These are phyloP conservation scores for Xylariaceae sp. DNA, from an alignment of 2,329 filamentous ascomycete genomes.

Conservation along the genomic window DNA sequence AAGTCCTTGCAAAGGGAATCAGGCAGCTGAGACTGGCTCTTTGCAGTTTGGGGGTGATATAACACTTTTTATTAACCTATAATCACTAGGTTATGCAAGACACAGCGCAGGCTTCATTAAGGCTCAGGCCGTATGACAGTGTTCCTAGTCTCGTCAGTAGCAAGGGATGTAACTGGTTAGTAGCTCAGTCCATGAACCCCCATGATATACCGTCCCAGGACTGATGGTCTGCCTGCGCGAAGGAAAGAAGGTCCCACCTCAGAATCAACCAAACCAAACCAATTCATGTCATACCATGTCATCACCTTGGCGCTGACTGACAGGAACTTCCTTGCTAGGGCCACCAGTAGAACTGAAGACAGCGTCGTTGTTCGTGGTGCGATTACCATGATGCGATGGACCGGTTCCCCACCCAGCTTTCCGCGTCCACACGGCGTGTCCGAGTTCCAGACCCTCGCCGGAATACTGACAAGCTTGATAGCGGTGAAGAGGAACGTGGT, in stretches of 20 bases:
- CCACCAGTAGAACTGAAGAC: constrained; percentile 5
- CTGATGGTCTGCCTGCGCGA: too few relatives aligned
- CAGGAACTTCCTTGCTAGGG: constrained; percentile 25
- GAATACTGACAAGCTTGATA: constrained; percentile 51
- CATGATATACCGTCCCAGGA: too few relatives aligned
- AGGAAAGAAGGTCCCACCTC: background rate
- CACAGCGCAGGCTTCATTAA: too few relatives aligned
- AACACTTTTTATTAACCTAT: too few relatives aligned
- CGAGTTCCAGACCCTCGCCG: constrained; percentile 42
- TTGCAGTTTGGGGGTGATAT: too few relatives aligned
- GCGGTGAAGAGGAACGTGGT: constrained; percentile 61
- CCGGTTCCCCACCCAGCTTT: constrained; percentile 56
- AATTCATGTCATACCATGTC: constrained; percentile 26
- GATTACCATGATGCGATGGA: constrained; percentile 32
- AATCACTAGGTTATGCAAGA: too few relatives aligned
- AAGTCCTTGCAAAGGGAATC: too few relatives aligned
- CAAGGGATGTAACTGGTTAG: too few relatives aligned
- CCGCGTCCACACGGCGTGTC: constrained; percentile 54
- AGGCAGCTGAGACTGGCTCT: too few relatives aligned
- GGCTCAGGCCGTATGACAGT: too few relatives aligned
- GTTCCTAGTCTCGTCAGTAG: too few relatives aligned
- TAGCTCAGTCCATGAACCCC: too few relatives aligned
- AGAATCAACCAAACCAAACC: background rate
- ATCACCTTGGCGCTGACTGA: constrained; percentile 20
- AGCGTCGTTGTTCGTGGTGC: constrained; percentile 13